Conservation (phyloP, 208 protist genomes). For the Phytomonas francai region DNA sequence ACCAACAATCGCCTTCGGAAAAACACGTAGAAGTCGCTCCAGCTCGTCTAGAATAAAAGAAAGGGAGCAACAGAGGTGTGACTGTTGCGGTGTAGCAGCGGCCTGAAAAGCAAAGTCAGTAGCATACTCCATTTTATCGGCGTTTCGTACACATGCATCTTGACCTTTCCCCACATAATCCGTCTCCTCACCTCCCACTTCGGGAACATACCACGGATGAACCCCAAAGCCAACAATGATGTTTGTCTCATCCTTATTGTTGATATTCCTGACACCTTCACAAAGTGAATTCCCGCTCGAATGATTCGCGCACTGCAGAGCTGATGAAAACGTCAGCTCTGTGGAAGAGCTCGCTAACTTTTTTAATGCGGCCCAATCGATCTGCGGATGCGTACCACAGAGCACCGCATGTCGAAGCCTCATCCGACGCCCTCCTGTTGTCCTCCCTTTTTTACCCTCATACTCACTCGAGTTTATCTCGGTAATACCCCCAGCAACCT, state of each 20-base stretch:
- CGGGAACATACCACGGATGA: constrained; percentile 70
- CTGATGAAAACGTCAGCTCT: too few relatives aligned
- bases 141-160: too few relatives aligned
- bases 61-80: constrained; percentile 3
- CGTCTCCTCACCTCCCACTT: not conserved
- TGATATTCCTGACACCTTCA: constrained; percentile 2
- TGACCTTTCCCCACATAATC: not conserved
- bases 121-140: too few relatives aligned
- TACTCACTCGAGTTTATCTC: too few relatives aligned
- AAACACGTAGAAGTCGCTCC: constrained; percentile 23
- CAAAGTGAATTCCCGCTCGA: not conserved
- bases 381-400: constrained; percentile 66
- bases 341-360: too few relatives aligned
- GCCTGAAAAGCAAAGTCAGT: too few relatives aligned
- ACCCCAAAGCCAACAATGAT: constrained; percentile 57
- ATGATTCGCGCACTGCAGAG: too few relatives aligned
- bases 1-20: constrained; percentile 56
- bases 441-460: not conserved
- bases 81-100: not conserved
- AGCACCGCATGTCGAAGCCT: constrained; percentile 22
- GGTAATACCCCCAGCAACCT: too few relatives aligned
- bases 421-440: not conserved
- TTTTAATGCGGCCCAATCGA: constrained; percentile 37
- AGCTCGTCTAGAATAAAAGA: constrained; percentile 26
- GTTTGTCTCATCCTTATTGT: not conserved